phyloP scores from a whole-genome alignment of 495 filamentous ascomycete species.

The Penicillium nucicola region DNA sequence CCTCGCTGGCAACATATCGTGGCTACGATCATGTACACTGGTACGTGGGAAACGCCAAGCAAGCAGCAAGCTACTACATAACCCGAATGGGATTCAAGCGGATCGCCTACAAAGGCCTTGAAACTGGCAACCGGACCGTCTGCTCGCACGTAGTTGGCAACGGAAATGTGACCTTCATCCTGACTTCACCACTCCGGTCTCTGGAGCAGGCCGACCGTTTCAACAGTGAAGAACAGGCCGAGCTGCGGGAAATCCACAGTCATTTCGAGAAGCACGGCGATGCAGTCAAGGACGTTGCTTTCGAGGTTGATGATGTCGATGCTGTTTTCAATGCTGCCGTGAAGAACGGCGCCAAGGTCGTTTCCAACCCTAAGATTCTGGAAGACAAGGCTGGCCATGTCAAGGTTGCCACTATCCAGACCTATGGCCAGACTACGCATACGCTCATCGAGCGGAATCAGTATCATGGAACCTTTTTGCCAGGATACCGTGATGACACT shows the following conservation, averaged over 20 bases:
- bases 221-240: constrained; percentile 51
- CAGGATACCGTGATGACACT: constrained; percentile 61
- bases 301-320: constrained; percentile 81
- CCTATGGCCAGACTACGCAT: constrained; percentile 91
- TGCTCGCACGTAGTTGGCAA: constrained; percentile 82
- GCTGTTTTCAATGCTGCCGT: constrained; percentile 71
- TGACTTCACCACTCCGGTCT: constrained; percentile 76
- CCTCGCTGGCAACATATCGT: constrained; percentile 54
- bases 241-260: constrained; percentile 65
- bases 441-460: constrained; percentile 67
- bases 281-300: constrained; percentile 87
- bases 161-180: constrained; percentile 73
- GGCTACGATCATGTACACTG: constrained; percentile 89
- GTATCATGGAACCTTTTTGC: constrained; percentile 75
- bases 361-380: constrained; percentile 53
- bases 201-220: constrained; percentile 44
- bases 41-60: constrained; percentile 96
- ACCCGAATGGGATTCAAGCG: constrained; percentile 78
- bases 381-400: constrained; percentile 53
- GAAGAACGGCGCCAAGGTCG: constrained; percentile 60
- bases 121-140: constrained; percentile 72
- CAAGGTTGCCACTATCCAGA: constrained; percentile 70
- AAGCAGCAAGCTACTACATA: constrained; percentile 82
- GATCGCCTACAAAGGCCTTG: constrained; percentile 80
- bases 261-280: constrained; percentile 84